Conservation (phyloP, 2,329 filamentous ascomycete genomes). For the Colletotrichum sp. region DNA sequence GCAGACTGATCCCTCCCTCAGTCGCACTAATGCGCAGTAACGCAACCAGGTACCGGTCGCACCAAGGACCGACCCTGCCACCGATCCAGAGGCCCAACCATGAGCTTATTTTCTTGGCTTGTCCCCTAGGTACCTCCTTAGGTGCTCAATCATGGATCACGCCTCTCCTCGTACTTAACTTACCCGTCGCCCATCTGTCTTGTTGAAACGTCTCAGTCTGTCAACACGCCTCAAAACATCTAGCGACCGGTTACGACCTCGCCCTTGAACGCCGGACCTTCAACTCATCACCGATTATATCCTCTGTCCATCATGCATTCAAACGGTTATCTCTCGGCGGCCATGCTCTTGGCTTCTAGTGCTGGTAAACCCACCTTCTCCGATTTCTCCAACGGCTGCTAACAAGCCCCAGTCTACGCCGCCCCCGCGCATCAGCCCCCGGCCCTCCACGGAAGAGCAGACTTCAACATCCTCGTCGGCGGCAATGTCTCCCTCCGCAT, state of each 20-base stretch:
- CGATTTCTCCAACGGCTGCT: neutral
- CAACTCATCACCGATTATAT: neutral
- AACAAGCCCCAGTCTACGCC: conserved; percentile 11
- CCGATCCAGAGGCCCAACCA: neutral
- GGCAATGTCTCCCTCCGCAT: conserved; percentile 39
- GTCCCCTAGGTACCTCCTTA: neutral
- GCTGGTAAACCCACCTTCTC: conserved; percentile 5
- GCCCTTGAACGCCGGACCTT: neutral
- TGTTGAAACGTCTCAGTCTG: neutral
- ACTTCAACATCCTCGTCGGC: conserved; percentile 16
- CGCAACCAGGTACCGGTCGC: neutral
- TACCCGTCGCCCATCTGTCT: neutral
- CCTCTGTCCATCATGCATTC: neutral
- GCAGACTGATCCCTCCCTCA: neutral
- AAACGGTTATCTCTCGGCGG: neutral
- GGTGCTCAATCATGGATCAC: neutral
- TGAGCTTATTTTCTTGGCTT: conserved; percentile 1
- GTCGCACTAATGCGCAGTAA: neutral
- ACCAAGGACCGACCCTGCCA: neutral
- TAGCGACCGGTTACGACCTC: neutral
- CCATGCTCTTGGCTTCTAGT: conserved; percentile 8
- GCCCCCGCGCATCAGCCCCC: conserved; percentile 6
- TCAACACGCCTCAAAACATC: neutral
- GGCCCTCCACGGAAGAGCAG: neutral
- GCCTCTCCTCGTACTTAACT: conserved; percentile 2